A percentile compares a stretch with the other conserved stretches of the same genome.
Conservation (phyloP, 192 early-diverging fungal species). For the Entomortierella lignicola region DNA sequence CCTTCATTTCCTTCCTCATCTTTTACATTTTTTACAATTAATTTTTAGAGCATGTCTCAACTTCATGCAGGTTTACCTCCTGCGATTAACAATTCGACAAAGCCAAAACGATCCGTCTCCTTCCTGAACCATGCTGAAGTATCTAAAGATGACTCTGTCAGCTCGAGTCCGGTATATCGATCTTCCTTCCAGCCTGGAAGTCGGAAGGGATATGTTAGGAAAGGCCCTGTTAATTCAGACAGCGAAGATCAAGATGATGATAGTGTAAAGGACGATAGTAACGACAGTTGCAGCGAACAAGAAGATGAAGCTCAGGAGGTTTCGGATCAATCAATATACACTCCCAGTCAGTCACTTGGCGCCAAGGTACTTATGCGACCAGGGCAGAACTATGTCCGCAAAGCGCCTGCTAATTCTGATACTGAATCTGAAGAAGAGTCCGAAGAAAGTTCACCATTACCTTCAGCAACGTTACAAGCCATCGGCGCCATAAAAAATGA, state of each 20-base stretch:
- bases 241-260: conserved; percentile 18
- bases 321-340: not conserved
- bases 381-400: conserved; percentile 48
- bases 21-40: not conserved
- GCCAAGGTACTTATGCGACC: conserved; percentile 3
- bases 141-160: not conserved
- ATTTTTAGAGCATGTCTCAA: too few relatives aligned
- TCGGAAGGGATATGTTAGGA: conserved; percentile 30
- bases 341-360: not conserved
- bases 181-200: conserved; percentile 34
- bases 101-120: conserved; percentile 38
- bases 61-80: conserved; percentile 20
- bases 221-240: conserved; percentile 32
- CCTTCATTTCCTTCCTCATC: not conserved
- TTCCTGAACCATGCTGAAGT: conserved; percentile 21
- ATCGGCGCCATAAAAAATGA: not conserved
- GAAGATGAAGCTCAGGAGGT: not conserved
- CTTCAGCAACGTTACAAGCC: not conserved
- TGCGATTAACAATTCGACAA: conserved; percentile 13
- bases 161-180: not conserved
- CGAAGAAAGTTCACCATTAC: not conserved
- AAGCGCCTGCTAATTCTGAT: conserved; percentile 41
- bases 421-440: conserved; percentile 40
- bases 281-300: not conserved
- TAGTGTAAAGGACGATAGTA: not conserved